Evolutionary conservation across 2,329 filamentous ascomycete species (phyloP).

Genomic region (Alternaria postmessia): DNA sequence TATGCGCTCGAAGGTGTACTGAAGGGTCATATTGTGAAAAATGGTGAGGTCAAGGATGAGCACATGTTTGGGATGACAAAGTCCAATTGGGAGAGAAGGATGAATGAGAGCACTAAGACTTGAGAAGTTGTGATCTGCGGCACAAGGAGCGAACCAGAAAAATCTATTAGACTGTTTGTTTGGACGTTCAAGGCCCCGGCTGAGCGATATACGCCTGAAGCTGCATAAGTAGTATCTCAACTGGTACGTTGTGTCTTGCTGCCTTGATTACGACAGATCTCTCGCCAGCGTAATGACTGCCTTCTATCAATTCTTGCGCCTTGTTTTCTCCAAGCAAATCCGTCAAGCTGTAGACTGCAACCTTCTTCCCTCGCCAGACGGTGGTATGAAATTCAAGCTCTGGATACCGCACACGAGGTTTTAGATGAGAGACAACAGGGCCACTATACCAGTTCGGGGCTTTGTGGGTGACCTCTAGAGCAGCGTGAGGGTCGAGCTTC

Average conservation of each 20-base stretch:
- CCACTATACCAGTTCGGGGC: constrained; percentile 39
- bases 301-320: constrained; percentile 30
- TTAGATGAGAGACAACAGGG: constrained; percentile 37
- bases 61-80: constrained; percentile 49
- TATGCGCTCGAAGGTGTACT: constrained; percentile 49
- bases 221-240: constrained; percentile 44
- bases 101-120: background rate
- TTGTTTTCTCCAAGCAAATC: constrained; percentile 47
- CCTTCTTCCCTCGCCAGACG: constrained; percentile 37
- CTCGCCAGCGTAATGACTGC: constrained; percentile 31
- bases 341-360: constrained; percentile 46
- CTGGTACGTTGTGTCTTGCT: constrained; percentile 38
- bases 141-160: background rate
- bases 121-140: background rate
- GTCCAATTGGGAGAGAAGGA: constrained; percentile 36
- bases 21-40: constrained; percentile 47
- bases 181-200: constrained; percentile 25
- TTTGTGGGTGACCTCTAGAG: constrained; percentile 30
- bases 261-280: constrained; percentile 41
- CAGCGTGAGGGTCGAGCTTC: constrained; percentile 37
- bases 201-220: constrained; percentile 41
- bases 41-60: constrained; percentile 43
- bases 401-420: constrained; percentile 38
- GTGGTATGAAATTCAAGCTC: constrained; percentile 43
- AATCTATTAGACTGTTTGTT: background rate